phyloP scores from a whole-genome alignment of 106 monocot genomes.

The Dendrobium nobile region DNA sequence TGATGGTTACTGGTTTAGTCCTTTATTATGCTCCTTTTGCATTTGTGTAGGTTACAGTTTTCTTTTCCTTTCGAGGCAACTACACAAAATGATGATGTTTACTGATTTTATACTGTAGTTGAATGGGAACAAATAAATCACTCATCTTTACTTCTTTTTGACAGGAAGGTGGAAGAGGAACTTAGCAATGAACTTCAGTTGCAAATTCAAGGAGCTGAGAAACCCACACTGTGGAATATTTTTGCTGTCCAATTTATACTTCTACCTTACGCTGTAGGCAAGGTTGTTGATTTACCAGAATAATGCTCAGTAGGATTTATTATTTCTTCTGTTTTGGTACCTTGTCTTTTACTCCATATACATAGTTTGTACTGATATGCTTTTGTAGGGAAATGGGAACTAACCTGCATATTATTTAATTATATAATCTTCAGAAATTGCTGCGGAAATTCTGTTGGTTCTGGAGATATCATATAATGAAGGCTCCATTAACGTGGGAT shows the following conservation, averaged over 20 bases:
- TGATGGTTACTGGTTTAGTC: neutral
- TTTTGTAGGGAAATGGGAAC: neutral
- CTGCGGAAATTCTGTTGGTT: constrained; percentile 74
- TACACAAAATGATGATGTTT: neutral
- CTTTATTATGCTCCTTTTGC: neutral
- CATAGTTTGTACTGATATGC: neutral
- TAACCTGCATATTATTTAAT: neutral
- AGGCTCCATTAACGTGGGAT: constrained; percentile 74
- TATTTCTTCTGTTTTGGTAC: neutral
- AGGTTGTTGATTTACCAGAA: constrained; percentile 34
- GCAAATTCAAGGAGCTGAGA: constrained; percentile 90
- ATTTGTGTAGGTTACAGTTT: neutral
- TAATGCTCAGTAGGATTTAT: neutral
- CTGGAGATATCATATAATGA: constrained; percentile 87
- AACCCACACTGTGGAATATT: constrained; percentile 85
- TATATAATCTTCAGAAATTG: constrained; percentile 34
- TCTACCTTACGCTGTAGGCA: constrained; percentile 78
- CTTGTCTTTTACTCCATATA: neutral
- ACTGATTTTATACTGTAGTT: neutral
- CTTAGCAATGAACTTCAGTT: constrained; percentile 82
- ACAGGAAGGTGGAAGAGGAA: constrained; percentile 80
- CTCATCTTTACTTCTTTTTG: constrained; percentile 11
- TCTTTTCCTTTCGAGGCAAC: neutral
- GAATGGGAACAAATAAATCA: neutral
- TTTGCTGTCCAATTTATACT: constrained; percentile 71